phyloP scores from a whole-genome alignment of 1,284 basidiomycete genomes.

The Boletus subluridellus region DNA sequence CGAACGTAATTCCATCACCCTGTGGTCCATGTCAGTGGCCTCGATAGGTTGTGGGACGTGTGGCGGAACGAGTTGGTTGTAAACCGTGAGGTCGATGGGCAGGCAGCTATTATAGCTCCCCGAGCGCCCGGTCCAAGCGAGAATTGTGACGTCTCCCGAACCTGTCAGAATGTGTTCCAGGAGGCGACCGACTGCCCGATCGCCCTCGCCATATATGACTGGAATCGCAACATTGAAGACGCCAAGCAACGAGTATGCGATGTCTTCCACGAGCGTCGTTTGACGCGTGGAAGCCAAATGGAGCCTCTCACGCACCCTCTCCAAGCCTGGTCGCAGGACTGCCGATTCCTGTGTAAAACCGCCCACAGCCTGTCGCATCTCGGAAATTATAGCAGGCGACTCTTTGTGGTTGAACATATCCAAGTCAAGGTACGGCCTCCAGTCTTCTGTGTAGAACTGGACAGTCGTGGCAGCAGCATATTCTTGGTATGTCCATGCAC shows the following conservation, averaged over 20 bases:
- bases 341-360: background rate
- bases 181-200: too few relatives aligned
- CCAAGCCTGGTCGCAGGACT: constrained; percentile 1
- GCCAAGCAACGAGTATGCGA: too few relatives aligned
- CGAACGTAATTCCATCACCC: background rate
- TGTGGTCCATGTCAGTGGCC: background rate
- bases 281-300: too few relatives aligned
- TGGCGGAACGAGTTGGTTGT: background rate
- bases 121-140: constrained; percentile 12
- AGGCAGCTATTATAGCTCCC: constrained; percentile 12
- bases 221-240: too few relatives aligned
- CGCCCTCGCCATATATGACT: too few relatives aligned
- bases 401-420: background rate
- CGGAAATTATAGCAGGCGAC: background rate
- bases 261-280: too few relatives aligned
- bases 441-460: too few relatives aligned
- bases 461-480: too few relatives aligned
- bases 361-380: background rate
- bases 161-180: too few relatives aligned
- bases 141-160: background rate
- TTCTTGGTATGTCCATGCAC: too few relatives aligned
- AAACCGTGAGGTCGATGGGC: constrained; percentile 5
- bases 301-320: too few relatives aligned
- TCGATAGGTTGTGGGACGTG: constrained; percentile 2
- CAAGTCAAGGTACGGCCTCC: too few relatives aligned